These are phyloP conservation scores for Dactylis glomerata DNA, from an alignment of 176 grass and related monocot species.

Conservation along the genomic window DNA sequence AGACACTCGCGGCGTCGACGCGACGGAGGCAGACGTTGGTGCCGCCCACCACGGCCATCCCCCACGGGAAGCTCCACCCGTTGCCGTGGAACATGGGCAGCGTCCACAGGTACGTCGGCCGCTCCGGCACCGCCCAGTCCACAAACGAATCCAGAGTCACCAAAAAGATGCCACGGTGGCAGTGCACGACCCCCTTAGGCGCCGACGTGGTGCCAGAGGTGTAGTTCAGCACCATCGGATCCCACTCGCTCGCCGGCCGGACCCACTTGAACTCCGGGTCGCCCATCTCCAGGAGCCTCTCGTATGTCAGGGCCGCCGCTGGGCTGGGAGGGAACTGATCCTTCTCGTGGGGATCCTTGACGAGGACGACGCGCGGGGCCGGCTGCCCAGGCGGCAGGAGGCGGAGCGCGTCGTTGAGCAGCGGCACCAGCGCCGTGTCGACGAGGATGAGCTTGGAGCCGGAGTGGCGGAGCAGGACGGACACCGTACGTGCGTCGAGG, in stretches of 20 bases:
- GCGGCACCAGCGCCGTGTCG: constrained; percentile 27
- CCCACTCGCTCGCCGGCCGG: constrained; percentile 64
- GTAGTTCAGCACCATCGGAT: constrained; percentile 88
- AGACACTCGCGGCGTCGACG: constrained; percentile 40
- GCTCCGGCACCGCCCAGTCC: constrained; percentile 48
- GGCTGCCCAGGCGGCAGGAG: constrained; percentile 41
- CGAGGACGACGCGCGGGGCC: constrained; percentile 45
- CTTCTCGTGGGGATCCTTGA: constrained; percentile 67
- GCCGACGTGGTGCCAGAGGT: constrained; percentile 89
- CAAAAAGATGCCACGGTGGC: constrained; percentile 72
- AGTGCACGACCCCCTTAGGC: constrained; percentile 83
- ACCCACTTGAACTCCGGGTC: constrained; percentile 75
- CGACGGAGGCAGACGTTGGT: constrained; percentile 78
- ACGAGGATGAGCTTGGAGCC: constrained; percentile 58
- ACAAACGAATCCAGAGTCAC: constrained; percentile 50
- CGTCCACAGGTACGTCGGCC: constrained; percentile 78
- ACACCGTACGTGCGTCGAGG: constrained; percentile 58
- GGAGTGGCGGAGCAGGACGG: constrained; percentile 53
- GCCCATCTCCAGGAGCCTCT: constrained; percentile 51
- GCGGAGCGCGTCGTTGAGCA: constrained; percentile 16
- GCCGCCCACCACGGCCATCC: constrained; percentile 65
- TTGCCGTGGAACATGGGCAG: constrained; percentile 93
- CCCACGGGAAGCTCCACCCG: constrained; percentile 86
- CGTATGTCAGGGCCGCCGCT: constrained; percentile 41
- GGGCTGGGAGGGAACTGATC: not conserved